A percentile compares a stretch with the other conserved stretches of the same genome.
These are phyloP conservation scores for Phialophora tarda DNA, from an alignment of 2,329 filamentous ascomycete genomes.

Conservation along the genomic window DNA sequence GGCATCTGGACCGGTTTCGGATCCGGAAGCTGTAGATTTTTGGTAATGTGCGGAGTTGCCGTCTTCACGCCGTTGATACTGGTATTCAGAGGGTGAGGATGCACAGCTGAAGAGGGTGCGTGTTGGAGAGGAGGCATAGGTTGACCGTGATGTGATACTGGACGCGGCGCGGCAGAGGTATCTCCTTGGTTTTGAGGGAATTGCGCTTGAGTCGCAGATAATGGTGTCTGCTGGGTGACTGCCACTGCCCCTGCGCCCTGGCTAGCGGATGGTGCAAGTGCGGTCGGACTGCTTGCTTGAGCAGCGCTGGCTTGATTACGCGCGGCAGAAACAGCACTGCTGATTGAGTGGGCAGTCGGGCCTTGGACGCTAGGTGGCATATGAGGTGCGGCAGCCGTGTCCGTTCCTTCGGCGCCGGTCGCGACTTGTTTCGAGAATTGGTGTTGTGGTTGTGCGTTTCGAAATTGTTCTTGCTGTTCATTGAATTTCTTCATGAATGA, in stretches of 20 bases:
- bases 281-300: conserved; percentile 44
- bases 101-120: conserved; percentile 42
- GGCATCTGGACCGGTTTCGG: conserved; percentile 77
- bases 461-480: conserved; percentile 55
- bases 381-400: conserved; percentile 25
- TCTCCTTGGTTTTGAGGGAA: conserved; percentile 28
- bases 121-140: conserved; percentile 41
- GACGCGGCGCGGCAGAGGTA: conserved; percentile 25
- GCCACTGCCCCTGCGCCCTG: conserved; percentile 30
- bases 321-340: conserved; percentile 50
- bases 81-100: conserved; percentile 51
- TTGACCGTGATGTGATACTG: conserved; percentile 44
- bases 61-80: conserved; percentile 52
- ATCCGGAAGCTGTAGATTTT: conserved; percentile 73
- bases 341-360: conserved; percentile 53
- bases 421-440: conserved; percentile 37
- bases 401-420: conserved; percentile 27
- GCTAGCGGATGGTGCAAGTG: conserved; percentile 39
- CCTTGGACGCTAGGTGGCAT: conserved; percentile 36
- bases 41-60: conserved; percentile 80
- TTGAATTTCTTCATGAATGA: conserved; percentile 56
- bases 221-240: conserved; percentile 50
- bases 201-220: conserved; percentile 49
- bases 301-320: conserved; percentile 40
- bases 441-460: conserved; percentile 41